Percentiles rank a stretch among this genome's conserved stretches.
phyloP scores from a whole-genome alignment of 2,329 filamentous ascomycete genomes.

The Phaeosphaeria sp. region DNA sequence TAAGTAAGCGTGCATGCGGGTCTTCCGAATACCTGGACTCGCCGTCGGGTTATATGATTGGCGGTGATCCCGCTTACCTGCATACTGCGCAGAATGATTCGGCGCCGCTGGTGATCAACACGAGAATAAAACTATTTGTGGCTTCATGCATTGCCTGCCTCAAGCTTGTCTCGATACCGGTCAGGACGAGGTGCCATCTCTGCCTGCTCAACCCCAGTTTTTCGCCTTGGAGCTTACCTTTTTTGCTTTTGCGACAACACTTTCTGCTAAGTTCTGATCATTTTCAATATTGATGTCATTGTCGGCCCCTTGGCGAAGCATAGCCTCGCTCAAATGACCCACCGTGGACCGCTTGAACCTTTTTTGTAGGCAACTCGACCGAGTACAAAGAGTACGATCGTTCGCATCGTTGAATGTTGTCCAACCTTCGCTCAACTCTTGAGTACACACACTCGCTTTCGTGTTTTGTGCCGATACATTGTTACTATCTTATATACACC shows the following conservation, averaged over 20 bases:
- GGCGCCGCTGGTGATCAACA: neutral
- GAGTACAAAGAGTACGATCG: neutral
- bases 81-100: neutral
- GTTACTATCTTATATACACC: neutral
- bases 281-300: neutral
- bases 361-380: neutral
- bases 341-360: neutral
- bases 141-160: neutral
- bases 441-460: neutral
- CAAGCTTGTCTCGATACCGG: neutral
- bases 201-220: neutral
- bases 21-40: neutral
- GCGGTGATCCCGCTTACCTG: neutral
- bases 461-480: neutral
- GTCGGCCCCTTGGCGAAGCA: neutral
- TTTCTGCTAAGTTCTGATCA: neutral
- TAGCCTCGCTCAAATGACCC: neutral
- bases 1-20: neutral
- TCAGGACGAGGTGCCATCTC: neutral
- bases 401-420: neutral
- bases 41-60: neutral
- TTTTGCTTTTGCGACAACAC: neutral
- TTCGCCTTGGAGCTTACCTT: neutral
- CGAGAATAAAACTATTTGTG: neutral
- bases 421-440: neutral